Evolutionary conservation across 192 early-diverging fungal genomes (phyloP).

Genomic region (Coemansia guatemalensis): DNA sequence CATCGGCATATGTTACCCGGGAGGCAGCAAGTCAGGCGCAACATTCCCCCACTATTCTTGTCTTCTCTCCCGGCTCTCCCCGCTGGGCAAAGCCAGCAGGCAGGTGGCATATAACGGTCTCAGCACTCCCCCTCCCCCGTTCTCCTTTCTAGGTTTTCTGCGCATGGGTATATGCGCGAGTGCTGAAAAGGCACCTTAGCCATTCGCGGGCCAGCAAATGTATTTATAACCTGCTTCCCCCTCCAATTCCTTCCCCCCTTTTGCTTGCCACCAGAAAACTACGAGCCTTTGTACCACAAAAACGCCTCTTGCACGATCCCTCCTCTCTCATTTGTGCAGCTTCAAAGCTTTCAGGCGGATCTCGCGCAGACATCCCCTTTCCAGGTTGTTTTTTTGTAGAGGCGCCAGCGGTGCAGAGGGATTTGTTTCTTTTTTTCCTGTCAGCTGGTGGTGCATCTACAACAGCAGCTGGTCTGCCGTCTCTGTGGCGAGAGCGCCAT

Average conservation of each 20-base stretch:
- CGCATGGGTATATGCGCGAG: not conserved
- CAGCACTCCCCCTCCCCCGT: too few relatives aligned
- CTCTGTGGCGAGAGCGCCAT: not conserved
- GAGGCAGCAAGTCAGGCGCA: too few relatives aligned
- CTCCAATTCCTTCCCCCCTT: too few relatives aligned
- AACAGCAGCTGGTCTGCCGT: not conserved
- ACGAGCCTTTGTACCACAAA: slow-evolving; percentile 13
- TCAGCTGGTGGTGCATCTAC: not conserved
- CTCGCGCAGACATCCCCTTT: too few relatives aligned
- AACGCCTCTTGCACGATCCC: slow-evolving; percentile 6
- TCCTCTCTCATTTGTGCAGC: slow-evolving; percentile 1
- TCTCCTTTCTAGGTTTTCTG: not conserved
- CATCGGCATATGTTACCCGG: too few relatives aligned
- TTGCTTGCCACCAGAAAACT: not conserved
- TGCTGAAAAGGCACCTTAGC: not conserved
- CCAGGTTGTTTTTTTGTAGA: not conserved
- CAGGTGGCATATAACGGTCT: too few relatives aligned
- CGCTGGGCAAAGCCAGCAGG: too few relatives aligned
- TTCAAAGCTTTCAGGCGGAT: not conserved
- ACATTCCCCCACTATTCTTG: too few relatives aligned
- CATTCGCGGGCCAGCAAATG: not conserved
- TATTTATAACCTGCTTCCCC: slow-evolving; percentile 7
- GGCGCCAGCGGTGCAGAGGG: slow-evolving; percentile 6
- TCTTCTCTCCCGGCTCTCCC: too few relatives aligned
- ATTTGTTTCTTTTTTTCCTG: too few relatives aligned